Percentiles rank a stretch among this genome's conserved stretches.
Conservation (phyloP, 768 basidiomycete species). For the Mycena indigotica region DNA sequence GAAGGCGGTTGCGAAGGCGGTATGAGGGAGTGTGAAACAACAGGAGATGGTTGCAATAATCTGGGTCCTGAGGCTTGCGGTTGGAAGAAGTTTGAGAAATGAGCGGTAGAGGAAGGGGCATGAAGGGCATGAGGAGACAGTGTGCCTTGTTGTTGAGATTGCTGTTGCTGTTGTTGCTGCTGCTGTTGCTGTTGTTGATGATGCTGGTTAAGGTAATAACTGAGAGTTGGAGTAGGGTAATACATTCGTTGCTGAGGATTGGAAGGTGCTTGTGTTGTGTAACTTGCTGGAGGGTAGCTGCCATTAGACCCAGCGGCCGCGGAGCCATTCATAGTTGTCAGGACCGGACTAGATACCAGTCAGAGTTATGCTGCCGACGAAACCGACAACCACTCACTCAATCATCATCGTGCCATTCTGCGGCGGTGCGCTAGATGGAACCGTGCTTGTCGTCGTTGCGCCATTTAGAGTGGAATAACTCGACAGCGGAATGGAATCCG, state of each 20-base stretch:
- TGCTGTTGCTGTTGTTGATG: conserved; percentile 36
- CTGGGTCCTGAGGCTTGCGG: conserved; percentile 25
- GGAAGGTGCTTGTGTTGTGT: conserved; percentile 36
- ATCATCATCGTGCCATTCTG: conserved; percentile 55
- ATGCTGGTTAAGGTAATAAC: conserved; percentile 31
- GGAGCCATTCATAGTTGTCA: conserved; percentile 60
- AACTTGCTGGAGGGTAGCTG: conserved; percentile 49
- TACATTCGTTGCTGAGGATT: conserved; percentile 33
- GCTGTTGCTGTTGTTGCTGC: conserved; percentile 37
- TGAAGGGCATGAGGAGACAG: conserved; percentile 73
- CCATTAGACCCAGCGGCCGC: conserved; percentile 44
- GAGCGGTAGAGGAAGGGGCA: conserved; percentile 48
- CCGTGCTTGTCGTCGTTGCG: conserved; percentile 30
- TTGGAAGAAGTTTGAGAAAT: conserved; percentile 30
- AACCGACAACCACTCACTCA: conserved; percentile 53
- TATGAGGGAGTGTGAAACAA: conserved; percentile 2
- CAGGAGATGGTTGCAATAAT: conserved; percentile 26
- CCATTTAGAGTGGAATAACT: conserved; percentile 22
- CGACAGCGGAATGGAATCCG: conserved; percentile 23
- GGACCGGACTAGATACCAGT: conserved; percentile 51
- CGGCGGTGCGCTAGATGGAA: conserved; percentile 27
- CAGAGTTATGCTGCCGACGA: conserved; percentile 12
- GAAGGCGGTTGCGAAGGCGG: conserved; percentile 24
- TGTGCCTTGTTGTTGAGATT: conserved; percentile 55
- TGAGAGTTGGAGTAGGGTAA: conserved; percentile 9